Evolutionary conservation across 2,329 filamentous ascomycete species (phyloP), one percentile per base, ranked within the genome.

Genomic region (Purpureocillium takamizusanense): DNA sequence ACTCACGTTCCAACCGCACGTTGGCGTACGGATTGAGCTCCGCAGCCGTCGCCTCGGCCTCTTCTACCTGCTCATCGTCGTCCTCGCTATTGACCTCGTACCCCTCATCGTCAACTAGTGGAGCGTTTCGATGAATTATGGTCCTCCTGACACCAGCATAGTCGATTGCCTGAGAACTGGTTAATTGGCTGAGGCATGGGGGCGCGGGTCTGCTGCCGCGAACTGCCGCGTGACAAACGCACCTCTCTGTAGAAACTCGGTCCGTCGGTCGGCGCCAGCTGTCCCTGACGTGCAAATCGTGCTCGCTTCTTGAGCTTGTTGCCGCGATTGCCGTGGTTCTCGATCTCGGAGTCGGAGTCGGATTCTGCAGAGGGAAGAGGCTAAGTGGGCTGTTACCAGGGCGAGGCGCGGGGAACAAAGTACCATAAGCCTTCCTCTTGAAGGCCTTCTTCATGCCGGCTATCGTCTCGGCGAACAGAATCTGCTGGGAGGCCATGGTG

Each of bases 281-380:
- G 78, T 42, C 83, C 83, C 52, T 79, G 71, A 50, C 76, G 80
- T 33, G 83, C 74, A 54, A 85, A 85, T 49, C 78, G 74, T 33
- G 85, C 80, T 50, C 78, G 74, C 58, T 78, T 83, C 67, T 88
- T 86, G 33, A 90, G 69, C 57, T 89, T 90, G 60, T 86, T 78
- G 44, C 83, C 83, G 53, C 84, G 80, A 59, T 88, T 88, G 41
- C 78, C 82, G 50, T 74, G 75, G 50, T 74, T 70, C 43, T 80
- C 72, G 50, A 87, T 79, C 39, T 78, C 74, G 43, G 80, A 78
- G 59, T 90, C 86, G 42, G 83, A 86, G 56, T 89, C 85, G 50
- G 81, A 86, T 45, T 86, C 85, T 88, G 61, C 30, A 40, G 39
- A 47, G 34, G 33, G 44, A n/a, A 30, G 34, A 39, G 30, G 34